phyloP scores from a whole-genome alignment of 2,329 filamentous ascomycete genomes.

The Lecanosticta acicola region DNA sequence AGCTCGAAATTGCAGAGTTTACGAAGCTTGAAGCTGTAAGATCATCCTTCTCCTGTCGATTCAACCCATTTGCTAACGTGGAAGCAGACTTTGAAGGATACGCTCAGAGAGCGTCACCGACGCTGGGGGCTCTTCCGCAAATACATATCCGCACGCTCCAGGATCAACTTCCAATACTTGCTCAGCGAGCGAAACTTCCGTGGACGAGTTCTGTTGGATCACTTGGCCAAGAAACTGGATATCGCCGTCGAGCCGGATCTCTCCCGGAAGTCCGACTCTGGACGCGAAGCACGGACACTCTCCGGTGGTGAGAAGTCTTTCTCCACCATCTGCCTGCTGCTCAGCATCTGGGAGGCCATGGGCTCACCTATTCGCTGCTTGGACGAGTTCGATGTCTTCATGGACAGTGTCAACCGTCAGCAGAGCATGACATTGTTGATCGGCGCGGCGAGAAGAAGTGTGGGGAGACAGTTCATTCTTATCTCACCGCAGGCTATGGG shows the following conservation, averaged over 20 bases:
- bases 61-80: constrained; percentile 11
- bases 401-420: constrained; percentile 93
- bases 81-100: constrained; percentile 47
- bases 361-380: constrained; percentile 89
- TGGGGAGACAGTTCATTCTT: constrained; percentile 90
- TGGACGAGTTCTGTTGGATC: constrained; percentile 73
- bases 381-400: constrained; percentile 98
- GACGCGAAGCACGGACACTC: constrained; percentile 81
- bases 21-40: constrained; percentile 37
- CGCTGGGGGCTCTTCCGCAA: constrained; percentile 79
- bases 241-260: constrained; percentile 66
- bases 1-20: constrained; percentile 20
- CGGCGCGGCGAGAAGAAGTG: constrained; percentile 72
- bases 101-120: constrained; percentile 62
- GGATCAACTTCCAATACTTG: constrained; percentile 80
- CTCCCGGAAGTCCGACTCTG: constrained; percentile 62
- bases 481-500: constrained; percentile 87
- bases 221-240: constrained; percentile 66
- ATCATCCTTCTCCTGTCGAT: constrained; percentile 4
- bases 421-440: constrained; percentile 94
- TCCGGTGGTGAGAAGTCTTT: constrained; percentile 98
- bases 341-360: constrained; percentile 97
- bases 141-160: constrained; percentile 77
- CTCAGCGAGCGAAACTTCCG: constrained; percentile 85
- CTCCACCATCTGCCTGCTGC: constrained; percentile 86